A percentile compares a stretch with the other conserved stretches of the same genome.
These are phyloP conservation scores for Xylaria nigripes DNA, from an alignment of 495 filamentous ascomycete species.

Conservation along the genomic window DNA sequence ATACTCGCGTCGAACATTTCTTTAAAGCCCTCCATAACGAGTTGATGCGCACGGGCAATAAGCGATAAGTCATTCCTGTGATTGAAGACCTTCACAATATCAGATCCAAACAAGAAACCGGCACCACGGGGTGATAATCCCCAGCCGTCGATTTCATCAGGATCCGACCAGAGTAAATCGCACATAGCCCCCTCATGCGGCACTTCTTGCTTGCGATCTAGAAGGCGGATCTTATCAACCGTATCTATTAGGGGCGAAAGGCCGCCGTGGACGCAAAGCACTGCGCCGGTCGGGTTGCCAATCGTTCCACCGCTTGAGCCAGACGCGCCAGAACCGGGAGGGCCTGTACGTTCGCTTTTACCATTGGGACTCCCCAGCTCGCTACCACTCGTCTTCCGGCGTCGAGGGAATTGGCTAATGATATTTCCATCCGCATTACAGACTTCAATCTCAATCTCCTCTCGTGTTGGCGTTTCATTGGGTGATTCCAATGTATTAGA, in stretches of 20 bases:
- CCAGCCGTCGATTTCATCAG: constrained; percentile 98
- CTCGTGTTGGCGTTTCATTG: constrained; percentile 42
- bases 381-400: constrained; percentile 9
- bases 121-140: constrained; percentile 89
- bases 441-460: constrained; percentile 87
- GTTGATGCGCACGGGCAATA: constrained; percentile 90
- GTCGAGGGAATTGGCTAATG: constrained; percentile 52
- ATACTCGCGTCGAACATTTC: constrained; percentile 96
- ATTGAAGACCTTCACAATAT: constrained; percentile 95
- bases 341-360: constrained; percentile 48
- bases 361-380: constrained; percentile 34
- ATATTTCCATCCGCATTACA: constrained; percentile 73
- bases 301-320: constrained; percentile 55
- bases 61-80: constrained; percentile 83
- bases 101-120: constrained; percentile 90
- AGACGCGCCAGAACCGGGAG: constrained; percentile 71
- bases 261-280: constrained; percentile 93
- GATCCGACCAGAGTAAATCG: constrained; percentile 94
- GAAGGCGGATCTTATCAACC: constrained; percentile 89
- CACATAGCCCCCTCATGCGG: constrained; percentile 99
- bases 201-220: constrained; percentile 97
- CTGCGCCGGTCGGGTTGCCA: constrained; percentile 64
- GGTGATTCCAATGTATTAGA: constrained; percentile 58
- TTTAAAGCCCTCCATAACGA: constrained; percentile 99
- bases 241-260: constrained; percentile 85